Conservation (phyloP, 1,284 basidiomycete genomes). For the Fomitiporia mediterranea region DNA sequence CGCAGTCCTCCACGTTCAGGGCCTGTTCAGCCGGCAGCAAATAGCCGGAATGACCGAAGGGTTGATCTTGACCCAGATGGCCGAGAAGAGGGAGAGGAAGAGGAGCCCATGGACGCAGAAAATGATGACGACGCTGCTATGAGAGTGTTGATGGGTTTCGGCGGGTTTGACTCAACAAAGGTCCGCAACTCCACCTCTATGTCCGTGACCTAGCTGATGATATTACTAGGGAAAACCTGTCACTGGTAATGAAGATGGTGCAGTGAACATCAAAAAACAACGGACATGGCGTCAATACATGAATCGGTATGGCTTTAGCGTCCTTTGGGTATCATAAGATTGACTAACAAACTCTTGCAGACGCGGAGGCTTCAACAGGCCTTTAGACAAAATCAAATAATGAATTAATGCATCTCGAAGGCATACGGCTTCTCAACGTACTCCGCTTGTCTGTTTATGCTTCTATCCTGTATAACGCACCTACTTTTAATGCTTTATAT, state of each 20-base stretch:
- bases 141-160: constrained; percentile 89
- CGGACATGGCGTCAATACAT: constrained; percentile 96
- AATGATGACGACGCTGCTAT: constrained; percentile 74
- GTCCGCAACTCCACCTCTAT: constrained; percentile 35
- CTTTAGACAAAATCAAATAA: constrained; percentile 68
- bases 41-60: constrained; percentile 17
- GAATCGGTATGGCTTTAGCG: constrained; percentile 58
- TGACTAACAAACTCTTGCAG: constrained; percentile 34
- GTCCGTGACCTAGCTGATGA: constrained; percentile 1
- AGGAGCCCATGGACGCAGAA: constrained; percentile 56
- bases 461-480: no score
- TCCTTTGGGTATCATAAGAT: neutral
- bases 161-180: constrained; percentile 88
- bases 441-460: no score
- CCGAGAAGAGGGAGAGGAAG: constrained; percentile 47
- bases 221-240: constrained; percentile 66
- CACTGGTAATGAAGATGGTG: constrained; percentile 78
- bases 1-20: constrained; percentile 19
- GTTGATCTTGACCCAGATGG: constrained; percentile 34
- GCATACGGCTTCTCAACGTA: no score
- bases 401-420: no score
- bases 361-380: constrained; percentile 89
- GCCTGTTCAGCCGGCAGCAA: constrained; percentile 26
- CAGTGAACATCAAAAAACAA: constrained; percentile 75
- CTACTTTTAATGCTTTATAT: no score